Percentiles rank a stretch among this genome's conserved stretches.
These are phyloP conservation scores for Nematodospora valgi DNA, from an alignment of 805 yeast species.

Conservation along the genomic window DNA sequence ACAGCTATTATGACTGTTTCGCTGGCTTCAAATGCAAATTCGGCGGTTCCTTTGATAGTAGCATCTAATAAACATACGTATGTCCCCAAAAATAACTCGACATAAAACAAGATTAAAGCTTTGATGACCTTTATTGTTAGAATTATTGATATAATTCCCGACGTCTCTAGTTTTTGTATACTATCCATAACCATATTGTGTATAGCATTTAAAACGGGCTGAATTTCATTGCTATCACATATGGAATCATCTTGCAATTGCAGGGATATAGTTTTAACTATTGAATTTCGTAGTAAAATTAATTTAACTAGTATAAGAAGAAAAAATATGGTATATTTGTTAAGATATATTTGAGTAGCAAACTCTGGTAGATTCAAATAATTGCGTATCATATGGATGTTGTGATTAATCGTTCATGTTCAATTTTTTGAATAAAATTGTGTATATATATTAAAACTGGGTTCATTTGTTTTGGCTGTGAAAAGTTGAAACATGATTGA, in stretches of 20 bases:
- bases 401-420: too few species aligned
- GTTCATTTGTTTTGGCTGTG: too few species aligned
- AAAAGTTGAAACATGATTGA: too few species aligned
- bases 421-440: too few species aligned
- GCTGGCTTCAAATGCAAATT: slow-evolving; percentile 70
- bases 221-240: slow-evolving; percentile 9
- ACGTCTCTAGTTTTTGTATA: slow-evolving; percentile 44
- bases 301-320: slow-evolving; percentile 59
- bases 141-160: slow-evolving; percentile 28
- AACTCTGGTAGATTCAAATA: slow-evolving; percentile 47
- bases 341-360: slow-evolving; percentile 63
- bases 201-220: slow-evolving; percentile 7
- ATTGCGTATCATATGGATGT: slow-evolving; percentile 7
- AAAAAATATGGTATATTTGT: slow-evolving; percentile 57
- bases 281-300: slow-evolving; percentile 48
- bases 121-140: slow-evolving; percentile 57
- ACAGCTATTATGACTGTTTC: slow-evolving; percentile 57
- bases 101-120: slow-evolving; percentile 54
- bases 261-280: slow-evolving; percentile 29
- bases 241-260: slow-evolving; percentile 28
- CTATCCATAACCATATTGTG: slow-evolving; percentile 31
- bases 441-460: too few species aligned
- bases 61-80: slow-evolving; percentile 79
- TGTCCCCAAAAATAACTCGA: slow-evolving; percentile 80
- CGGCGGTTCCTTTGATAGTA: slow-evolving; percentile 67